These are phyloP conservation scores for Melanopsichium pennsylvanicum DNA, from an alignment of 1,284 basidiomycete genomes.

Conservation along the genomic window DNA sequence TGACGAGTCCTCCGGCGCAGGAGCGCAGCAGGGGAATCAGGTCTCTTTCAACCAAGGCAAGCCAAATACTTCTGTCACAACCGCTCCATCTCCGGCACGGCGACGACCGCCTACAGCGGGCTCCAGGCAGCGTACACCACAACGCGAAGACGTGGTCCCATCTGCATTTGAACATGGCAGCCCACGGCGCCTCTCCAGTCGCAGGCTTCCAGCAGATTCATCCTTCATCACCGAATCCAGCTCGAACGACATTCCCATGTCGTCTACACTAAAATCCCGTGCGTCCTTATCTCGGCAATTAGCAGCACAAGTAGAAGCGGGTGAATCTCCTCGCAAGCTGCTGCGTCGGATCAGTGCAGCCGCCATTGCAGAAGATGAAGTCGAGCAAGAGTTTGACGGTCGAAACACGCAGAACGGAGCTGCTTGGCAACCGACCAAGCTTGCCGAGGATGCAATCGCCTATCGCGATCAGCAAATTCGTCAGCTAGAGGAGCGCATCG, in stretches of 20 bases:
- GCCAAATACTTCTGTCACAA: background rate
- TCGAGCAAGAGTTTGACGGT: constrained; percentile 25
- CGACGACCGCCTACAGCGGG: background rate
- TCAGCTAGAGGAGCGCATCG: constrained; percentile 39
- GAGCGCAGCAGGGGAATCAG: background rate
- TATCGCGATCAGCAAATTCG: constrained; percentile 41
- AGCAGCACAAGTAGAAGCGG: constrained; percentile 17
- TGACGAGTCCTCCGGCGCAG: constrained; percentile 20
- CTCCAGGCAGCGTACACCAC: background rate
- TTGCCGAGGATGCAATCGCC: constrained; percentile 18
- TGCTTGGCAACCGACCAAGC: constrained; percentile 8
- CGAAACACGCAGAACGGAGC: constrained; percentile 2
- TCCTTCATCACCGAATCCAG: constrained; percentile 33
- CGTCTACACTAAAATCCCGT: constrained; percentile 40
- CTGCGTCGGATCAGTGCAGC: constrained; percentile 51
- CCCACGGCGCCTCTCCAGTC: constrained; percentile 27
- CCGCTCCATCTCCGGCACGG: constrained; percentile 16
- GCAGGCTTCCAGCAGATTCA: constrained; percentile 31
- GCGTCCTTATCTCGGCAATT: constrained; percentile 28
- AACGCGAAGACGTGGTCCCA: constrained; percentile 15
- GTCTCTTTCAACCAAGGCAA: constrained; percentile 30
- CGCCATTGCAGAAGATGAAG: constrained; percentile 48
- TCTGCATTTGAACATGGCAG: constrained; percentile 27
- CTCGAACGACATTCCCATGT: constrained; percentile 37
- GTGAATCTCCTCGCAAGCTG: constrained; percentile 51